These are phyloP conservation scores for Neoboletus subvelutipes DNA, from an alignment of 768 basidiomycete species.

Conservation along the genomic window DNA sequence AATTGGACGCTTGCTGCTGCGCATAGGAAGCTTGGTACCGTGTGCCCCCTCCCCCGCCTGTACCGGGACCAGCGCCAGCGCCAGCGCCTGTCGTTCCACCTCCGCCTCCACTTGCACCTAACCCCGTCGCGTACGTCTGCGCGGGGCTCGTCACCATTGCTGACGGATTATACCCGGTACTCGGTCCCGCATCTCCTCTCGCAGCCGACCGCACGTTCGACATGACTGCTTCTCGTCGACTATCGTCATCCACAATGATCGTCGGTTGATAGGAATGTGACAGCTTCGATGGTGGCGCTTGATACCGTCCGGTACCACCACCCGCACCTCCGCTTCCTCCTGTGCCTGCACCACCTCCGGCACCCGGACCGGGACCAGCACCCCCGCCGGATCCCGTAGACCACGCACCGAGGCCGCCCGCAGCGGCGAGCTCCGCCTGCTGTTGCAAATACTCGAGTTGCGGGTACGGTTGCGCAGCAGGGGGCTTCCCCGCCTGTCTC, in stretches of 20 bases:
- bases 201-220: conserved; percentile 72
- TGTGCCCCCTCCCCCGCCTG: conserved; percentile 26
- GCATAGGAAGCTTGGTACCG: conserved; percentile 62
- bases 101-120: background rate
- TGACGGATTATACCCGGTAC: conserved; percentile 43
- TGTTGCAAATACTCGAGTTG: conserved; percentile 92
- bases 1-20: conserved; percentile 39
- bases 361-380: background rate
- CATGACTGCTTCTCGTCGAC: conserved; percentile 77
- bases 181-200: conserved; percentile 43
- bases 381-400: conserved; percentile 27
- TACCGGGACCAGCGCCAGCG: background rate
- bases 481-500: conserved; percentile 71
- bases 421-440: conserved; percentile 80
- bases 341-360: conserved; percentile 13
- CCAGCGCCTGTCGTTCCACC: background rate
- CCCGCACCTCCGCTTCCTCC: conserved; percentile 30
- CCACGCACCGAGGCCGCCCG: conserved; percentile 63
- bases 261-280: conserved; percentile 49
- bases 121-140: conserved; percentile 58
- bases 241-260: conserved; percentile 64
- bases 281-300: conserved; percentile 32
- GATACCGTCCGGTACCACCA: conserved; percentile 44
- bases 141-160: conserved; percentile 73
- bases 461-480: conserved; percentile 77